A percentile compares a stretch with the other conserved stretches of the same genome.
Conservation (phyloP, 2,329 filamentous ascomycete species). For the Diaporthe nobilis region DNA sequence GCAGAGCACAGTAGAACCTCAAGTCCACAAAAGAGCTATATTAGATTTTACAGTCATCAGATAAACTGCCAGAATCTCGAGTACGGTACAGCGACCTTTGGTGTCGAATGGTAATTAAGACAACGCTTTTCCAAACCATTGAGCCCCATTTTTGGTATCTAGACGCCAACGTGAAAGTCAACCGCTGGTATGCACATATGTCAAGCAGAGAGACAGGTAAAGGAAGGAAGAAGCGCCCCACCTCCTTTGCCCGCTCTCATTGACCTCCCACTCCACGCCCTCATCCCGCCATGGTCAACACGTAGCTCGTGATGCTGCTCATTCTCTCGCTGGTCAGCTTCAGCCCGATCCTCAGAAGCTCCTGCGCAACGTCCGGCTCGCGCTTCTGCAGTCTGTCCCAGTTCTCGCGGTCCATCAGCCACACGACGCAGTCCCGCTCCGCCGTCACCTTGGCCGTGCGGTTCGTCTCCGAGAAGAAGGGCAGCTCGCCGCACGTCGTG, state of each 20-base stretch:
- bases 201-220: background rate
- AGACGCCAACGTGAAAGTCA: conserved; percentile 12
- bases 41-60: background rate
- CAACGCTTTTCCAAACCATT: conserved; percentile 6
- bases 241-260: background rate
- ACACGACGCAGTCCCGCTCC: conserved; percentile 85
- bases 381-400: conserved; percentile 82
- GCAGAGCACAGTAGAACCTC: background rate
- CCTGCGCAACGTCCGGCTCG: conserved; percentile 83
- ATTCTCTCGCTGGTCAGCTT: conserved; percentile 96
- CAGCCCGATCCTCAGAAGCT: conserved; percentile 87
- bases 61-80: background rate
- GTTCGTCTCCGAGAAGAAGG: conserved; percentile 93
- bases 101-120: background rate
- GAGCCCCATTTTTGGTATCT: conserved; percentile 31
- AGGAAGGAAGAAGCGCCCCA: background rate
- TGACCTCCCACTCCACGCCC: too few species aligned
- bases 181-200: conserved; percentile 14
- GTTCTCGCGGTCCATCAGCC: conserved; percentile 80
- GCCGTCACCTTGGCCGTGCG: conserved; percentile 89
- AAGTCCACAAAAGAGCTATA: background rate
- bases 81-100: background rate
- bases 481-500: conserved; percentile 94
- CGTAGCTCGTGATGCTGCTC: conserved; percentile 74
- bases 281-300: conserved; percentile 64